phyloP scores from a whole-genome alignment of 202 grass and related monocot genomes.

The Setaria viridis region DNA sequence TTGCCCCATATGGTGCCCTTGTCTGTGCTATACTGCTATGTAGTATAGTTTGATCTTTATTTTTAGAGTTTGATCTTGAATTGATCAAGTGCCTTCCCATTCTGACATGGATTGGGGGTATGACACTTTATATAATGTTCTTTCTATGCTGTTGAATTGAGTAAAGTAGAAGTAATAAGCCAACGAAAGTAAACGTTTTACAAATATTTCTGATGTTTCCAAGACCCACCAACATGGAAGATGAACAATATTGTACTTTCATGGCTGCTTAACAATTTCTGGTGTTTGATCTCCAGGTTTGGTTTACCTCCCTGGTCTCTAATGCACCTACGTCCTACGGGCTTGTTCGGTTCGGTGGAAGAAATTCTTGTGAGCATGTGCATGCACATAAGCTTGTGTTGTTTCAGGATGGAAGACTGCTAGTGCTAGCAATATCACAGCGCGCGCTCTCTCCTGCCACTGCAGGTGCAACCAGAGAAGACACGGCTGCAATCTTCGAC shows the following conservation, averaged over 20 bases:
- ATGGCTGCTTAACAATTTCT: conserved; percentile 21
- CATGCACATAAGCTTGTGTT: neutral
- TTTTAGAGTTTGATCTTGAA: neutral
- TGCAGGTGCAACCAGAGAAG: neutral
- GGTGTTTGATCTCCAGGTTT: neutral
- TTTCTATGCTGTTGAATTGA: conserved; percentile 4
- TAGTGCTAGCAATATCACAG: neutral
- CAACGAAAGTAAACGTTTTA: neutral
- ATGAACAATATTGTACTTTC: neutral
- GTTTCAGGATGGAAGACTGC: conserved; percentile 12
- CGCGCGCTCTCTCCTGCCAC: neutral
- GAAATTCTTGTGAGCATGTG: neutral
- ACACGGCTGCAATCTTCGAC: neutral
- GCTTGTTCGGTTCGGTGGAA: neutral
- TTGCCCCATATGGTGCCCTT: neutral
- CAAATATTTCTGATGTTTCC: neutral
- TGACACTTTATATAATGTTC: neutral
- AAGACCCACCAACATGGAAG: neutral
- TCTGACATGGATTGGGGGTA: neutral
- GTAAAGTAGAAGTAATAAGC: neutral
- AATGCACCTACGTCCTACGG: neutral
- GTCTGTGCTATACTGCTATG: neutral
- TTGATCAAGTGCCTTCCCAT: neutral
- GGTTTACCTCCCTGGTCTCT: conserved; percentile 13
- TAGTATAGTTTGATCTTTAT: too few species aligned